Percentiles rank a stretch among this genome's conserved stretches.
Conservation (phyloP, 2,329 filamentous ascomycete genomes). For the Penicillium sp. region DNA sequence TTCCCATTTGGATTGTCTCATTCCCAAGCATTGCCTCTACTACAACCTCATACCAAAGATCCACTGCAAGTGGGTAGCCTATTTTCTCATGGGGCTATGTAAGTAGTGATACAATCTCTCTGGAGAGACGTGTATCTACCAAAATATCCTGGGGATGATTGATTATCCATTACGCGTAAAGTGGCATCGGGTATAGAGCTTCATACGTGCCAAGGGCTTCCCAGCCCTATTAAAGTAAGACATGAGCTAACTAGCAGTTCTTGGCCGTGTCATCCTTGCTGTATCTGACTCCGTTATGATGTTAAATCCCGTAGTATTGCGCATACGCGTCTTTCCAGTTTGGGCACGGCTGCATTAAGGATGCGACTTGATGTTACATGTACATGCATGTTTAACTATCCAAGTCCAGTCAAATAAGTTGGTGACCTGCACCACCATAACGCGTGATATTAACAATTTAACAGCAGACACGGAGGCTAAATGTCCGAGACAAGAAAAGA, state of each 20-base stretch:
- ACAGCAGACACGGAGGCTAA: background rate
- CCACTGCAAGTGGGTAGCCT: background rate
- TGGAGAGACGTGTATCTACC: too few relatives aligned
- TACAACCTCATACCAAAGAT: background rate
- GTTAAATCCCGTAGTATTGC: background rate
- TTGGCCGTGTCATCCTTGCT: background rate
- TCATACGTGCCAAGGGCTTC: background rate
- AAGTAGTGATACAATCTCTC: background rate
- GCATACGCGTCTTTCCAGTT: background rate
- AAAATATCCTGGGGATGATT: too few relatives aligned
- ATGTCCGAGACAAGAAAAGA: background rate
- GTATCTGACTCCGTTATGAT: background rate
- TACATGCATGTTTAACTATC: background rate
- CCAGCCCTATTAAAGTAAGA: background rate
- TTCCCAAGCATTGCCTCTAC: background rate
- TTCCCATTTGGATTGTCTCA: background rate
- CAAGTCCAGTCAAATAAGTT: background rate
- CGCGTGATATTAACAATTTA: background rate
- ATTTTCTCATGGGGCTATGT: background rate
- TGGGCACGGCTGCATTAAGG: slow-evolving; percentile 1
- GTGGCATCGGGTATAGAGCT: background rate
- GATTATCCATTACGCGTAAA: background rate
- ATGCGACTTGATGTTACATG: slow-evolving; percentile 3
- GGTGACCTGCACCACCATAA: background rate
- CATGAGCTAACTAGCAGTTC: background rate